Evolutionary conservation across 371 early-diverging fungal species (phyloP).

Genomic region (Lichtheimia ornata): DNA sequence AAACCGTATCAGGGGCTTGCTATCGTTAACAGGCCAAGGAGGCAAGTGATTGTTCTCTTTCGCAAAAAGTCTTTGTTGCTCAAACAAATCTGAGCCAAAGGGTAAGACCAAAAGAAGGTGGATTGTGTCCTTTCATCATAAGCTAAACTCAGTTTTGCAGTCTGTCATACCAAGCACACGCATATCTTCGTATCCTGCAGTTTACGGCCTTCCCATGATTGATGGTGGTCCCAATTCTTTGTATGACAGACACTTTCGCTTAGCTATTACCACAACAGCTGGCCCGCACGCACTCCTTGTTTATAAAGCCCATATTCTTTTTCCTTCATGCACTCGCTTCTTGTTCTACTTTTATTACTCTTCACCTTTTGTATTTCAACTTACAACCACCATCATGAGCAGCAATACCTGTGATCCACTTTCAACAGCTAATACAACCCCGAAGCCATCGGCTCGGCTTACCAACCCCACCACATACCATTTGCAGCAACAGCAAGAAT

Average conservation of each 20-base stretch:
- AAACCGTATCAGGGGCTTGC: too few relatives aligned
- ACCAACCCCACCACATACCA: constrained; percentile 26
- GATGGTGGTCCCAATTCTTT: neutral
- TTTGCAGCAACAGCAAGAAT: constrained; percentile 20
- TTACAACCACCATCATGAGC: neutral
- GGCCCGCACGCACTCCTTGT: constrained; percentile 10
- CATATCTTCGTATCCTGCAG: constrained; percentile 1
- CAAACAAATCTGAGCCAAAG: too few relatives aligned
- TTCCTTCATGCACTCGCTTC: neutral
- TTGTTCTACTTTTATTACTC: constrained; percentile 8
- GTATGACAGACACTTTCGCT: constrained; percentile 7
- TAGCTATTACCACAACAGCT: neutral
- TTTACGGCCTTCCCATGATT: constrained; percentile 13
- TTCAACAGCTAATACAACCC: constrained; percentile 5
- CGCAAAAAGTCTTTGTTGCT: too few relatives aligned
- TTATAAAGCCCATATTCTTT: constrained; percentile 1
- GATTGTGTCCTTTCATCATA: constrained; percentile 9
- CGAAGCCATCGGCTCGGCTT: constrained; percentile 16
- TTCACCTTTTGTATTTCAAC: constrained; percentile 10
- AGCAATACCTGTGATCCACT: neutral
- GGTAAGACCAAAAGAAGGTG: constrained; percentile 1
- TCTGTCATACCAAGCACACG: constrained; percentile 11
- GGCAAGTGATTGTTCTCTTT: too few relatives aligned
- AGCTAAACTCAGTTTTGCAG: neutral
- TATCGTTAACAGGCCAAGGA: too few relatives aligned